Percentiles rank a stretch among this genome's conserved stretches.
phyloP scores from a whole-genome alignment of 169 alveolate species.

The Babesia bovis region DNA sequence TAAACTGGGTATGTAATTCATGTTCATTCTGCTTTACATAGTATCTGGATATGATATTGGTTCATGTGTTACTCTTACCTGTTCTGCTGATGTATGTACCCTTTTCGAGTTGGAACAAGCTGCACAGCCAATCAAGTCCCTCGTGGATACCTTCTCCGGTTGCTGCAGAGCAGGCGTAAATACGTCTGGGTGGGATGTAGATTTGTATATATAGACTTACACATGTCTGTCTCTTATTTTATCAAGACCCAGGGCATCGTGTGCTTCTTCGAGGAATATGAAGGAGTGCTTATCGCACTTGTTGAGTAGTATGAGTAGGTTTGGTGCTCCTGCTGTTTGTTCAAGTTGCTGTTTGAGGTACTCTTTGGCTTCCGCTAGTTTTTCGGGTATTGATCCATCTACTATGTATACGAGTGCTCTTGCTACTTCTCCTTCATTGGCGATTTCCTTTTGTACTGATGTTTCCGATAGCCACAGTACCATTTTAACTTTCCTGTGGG shows the following conservation, averaged over 20 bases:
- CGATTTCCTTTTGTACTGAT: conserved; percentile 10
- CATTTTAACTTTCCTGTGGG: conserved; percentile 30
- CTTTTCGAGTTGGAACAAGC: conserved; percentile 22
- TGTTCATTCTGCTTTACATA: neutral
- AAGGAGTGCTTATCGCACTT: conserved; percentile 51
- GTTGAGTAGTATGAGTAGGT: conserved; percentile 35
- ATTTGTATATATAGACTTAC: conserved; percentile 8
- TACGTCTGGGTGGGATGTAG: conserved; percentile 8
- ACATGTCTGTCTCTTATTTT: conserved; percentile 42
- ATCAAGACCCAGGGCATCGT: conserved; percentile 28
- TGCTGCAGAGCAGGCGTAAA: conserved; percentile 33
- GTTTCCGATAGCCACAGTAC: conserved; percentile 37
- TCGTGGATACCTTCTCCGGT: conserved; percentile 53
- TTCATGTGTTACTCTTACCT: neutral
- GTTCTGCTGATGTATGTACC: conserved; percentile 28
- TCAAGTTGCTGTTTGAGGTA: conserved; percentile 16
- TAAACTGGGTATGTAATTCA: neutral
- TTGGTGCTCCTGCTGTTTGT: conserved; percentile 16
- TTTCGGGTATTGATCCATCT: conserved; percentile 34
- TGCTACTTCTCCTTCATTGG: conserved; percentile 5
- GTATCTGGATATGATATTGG: neutral
- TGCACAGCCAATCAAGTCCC: conserved; percentile 56
- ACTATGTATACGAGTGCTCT: conserved; percentile 39
- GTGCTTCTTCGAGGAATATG: conserved; percentile 39
- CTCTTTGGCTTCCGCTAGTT: conserved; percentile 8